Evolutionary conservation across 2,329 filamentous ascomycete genomes (phyloP), one percentile per base, ranked within the genome.

Genomic region (Fusarium pseudonygamai): DNA sequence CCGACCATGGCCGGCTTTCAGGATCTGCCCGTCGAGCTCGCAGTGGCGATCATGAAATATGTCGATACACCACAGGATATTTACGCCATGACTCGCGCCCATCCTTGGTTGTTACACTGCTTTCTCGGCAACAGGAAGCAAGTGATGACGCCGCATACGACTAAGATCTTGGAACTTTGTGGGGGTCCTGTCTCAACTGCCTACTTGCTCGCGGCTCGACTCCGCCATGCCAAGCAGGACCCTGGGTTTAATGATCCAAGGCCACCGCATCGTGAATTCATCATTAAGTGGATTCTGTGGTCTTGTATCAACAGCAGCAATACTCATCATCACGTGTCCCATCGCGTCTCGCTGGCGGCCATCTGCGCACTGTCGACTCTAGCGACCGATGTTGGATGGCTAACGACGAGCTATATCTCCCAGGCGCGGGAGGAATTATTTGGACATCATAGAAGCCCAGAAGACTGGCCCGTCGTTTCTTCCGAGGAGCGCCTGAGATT

Each of bases 221-320:
- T 59, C 36, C 56, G 42, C 20, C 56, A 47, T 15, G 11, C 15
- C 16, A 59, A 28, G 45, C 2, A 47, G 2, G 15, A 30, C 7
- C 24, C 24, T 4, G 20, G 5, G 5, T 59, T 36, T 22, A 55
- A 30, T 22, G 10, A 36, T 24, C 3, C 20, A 1, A 36, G 9
- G 16, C 20, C 34, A n/a, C 40, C 13, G 22, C 24, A 47, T 16
- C 32, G 32, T 6, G 56, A 59, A 45, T 6, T 1, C 6, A 30
- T 30, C 9, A 0, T 49, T 14, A 36, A 15, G 1, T 3, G 2
- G 2, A 59, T 58, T 6, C 10, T 47, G 3, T 1, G 1, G 7
- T 36, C 42, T 15, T 14, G 13, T 18, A 20, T 37, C 16, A 2
- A 1, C 9, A 9, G 32, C 7, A 11, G 9, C 9, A 16, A n/a